phyloP scores from a whole-genome alignment of 2,329 filamentous ascomycete species.

The Exophiala sideris region DNA sequence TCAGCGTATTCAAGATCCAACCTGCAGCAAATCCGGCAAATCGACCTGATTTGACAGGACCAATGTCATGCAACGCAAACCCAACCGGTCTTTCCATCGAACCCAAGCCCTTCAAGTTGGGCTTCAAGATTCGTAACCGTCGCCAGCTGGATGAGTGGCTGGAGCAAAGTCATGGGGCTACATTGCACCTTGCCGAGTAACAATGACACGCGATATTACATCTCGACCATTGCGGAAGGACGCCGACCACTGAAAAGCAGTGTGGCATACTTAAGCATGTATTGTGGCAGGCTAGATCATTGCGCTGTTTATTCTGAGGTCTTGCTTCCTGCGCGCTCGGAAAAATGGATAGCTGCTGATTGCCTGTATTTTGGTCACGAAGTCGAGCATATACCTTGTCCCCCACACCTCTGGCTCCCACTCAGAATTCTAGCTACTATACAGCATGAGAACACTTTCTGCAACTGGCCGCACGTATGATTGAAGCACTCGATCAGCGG shows the following conservation, averaged over 20 bases:
- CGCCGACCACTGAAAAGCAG: no score
- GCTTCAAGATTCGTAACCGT: slow-evolving; percentile 4
- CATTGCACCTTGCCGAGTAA: neutral
- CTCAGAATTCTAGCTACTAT: no score
- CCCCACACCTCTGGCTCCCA: neutral
- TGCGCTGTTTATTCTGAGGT: no score
- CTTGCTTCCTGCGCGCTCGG: no score
- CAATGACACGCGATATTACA: no score
- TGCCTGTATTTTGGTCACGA: no score
- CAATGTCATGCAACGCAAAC: slow-evolving; percentile 25
- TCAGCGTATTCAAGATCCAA: slow-evolving; percentile 23
- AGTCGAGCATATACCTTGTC: neutral
- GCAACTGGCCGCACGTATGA: neutral
- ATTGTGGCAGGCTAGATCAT: no score
- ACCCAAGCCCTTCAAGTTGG: slow-evolving; percentile 16
- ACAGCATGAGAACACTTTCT: neutral
- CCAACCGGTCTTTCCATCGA: slow-evolving; percentile 20
- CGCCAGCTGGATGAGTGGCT: slow-evolving; percentile 1
- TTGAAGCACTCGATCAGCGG: no score
- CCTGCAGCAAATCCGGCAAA: slow-evolving; percentile 7
- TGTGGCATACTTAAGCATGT: no score
- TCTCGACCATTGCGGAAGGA: no score
- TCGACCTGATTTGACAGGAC: slow-evolving; percentile 19
- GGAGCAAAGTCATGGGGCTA: neutral
- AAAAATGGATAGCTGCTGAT: no score